These are phyloP conservation scores for Flammula alnicola DNA, from an alignment of 1,284 basidiomycete species.

Conservation along the genomic window DNA sequence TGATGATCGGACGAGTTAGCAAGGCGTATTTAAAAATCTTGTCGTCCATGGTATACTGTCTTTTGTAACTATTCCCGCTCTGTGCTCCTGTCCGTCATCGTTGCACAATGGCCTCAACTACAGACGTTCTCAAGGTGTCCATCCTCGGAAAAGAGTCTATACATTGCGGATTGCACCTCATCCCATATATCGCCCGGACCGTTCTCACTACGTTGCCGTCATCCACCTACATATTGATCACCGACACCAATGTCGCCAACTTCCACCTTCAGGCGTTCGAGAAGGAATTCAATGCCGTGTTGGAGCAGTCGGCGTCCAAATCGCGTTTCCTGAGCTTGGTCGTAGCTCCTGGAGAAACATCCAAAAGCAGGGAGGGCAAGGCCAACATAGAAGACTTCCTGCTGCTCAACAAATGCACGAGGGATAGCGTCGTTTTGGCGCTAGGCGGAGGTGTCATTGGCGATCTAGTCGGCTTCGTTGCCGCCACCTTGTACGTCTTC, in stretches of 20 bases:
- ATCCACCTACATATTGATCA: slow-evolving; percentile 92
- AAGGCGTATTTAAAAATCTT: slow-evolving; percentile 6
- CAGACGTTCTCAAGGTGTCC: slow-evolving; percentile 70
- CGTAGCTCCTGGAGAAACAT: slow-evolving; percentile 90
- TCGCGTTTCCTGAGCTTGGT: slow-evolving; percentile 82
- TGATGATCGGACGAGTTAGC: slow-evolving; percentile 12
- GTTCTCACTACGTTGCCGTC: slow-evolving; percentile 78
- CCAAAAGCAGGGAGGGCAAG: slow-evolving; percentile 92
- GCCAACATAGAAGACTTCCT: slow-evolving; percentile 95
- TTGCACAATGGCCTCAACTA: slow-evolving; percentile 29
- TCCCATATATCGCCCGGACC: slow-evolving; percentile 84
- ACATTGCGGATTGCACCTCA: slow-evolving; percentile 90
- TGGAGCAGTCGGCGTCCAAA: slow-evolving; percentile 34
- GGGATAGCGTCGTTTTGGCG: slow-evolving; percentile 93
- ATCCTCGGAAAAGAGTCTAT: slow-evolving; percentile 90
- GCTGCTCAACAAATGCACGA: slow-evolving; percentile 85
- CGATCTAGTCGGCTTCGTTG: slow-evolving; percentile 95
- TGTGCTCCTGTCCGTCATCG: slow-evolving; percentile 7
- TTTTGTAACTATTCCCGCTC: slow-evolving; percentile 7
- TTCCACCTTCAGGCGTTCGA: slow-evolving; percentile 78
- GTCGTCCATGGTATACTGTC: neutral
- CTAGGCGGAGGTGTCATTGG: slow-evolving; percentile 97
- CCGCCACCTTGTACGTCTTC: slow-evolving; percentile 90
- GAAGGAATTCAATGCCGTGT: slow-evolving; percentile 58
- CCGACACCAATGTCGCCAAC: slow-evolving; percentile 87